Evolutionary conservation across 164 flowering plant species (phyloP), one percentile per base, ranked within the genome.

Genomic region (Stephania cephalantha): DNA sequence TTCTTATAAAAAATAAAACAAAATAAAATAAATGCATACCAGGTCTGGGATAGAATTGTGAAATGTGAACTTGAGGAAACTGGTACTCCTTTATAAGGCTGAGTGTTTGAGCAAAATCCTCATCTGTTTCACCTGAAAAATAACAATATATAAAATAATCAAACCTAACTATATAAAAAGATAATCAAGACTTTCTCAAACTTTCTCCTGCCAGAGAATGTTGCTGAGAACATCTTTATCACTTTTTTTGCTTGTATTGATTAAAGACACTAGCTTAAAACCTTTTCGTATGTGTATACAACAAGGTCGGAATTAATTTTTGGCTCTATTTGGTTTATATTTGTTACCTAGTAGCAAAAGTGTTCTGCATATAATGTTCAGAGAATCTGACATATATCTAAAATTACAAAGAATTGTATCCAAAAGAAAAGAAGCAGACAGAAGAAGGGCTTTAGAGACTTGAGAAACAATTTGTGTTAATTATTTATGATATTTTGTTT

Each of bases 11-110:
- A 71, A 46, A 61, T 2, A 64, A 46, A 66, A 64, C 12, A 35
- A 70, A 69, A 13, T 13, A 63, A 58, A n/a, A 30, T 31, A 72
- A 25, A 72, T 29, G 20, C 65, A 53, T 84, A 95, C 99, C 98
- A 69, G 99, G 99, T 61, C 99, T 87, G 68, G 99, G 98, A 83
- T 94, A 95, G 81, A 95, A 95, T 80, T 95, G 99, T 73, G 99
- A 95, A 73, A 95, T 94, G 80, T 95, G 99, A 83, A 94, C 98
- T 76, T 95, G 99, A 63, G 99, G 81, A 61, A 94, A 85, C 87
- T 88, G 87, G 87, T 92, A 93, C 53, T 91, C 92, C 81, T 89
- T 84, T 52, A 95, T 81, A 22, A 95, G 92, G 76, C 70, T 76
- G 22, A 95, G 81, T 3, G 99, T 93, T 81, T 88, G 80, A 68